Conservation (phyloP, 208 protist genomes). For the Leptomonas seymouri region DNA sequence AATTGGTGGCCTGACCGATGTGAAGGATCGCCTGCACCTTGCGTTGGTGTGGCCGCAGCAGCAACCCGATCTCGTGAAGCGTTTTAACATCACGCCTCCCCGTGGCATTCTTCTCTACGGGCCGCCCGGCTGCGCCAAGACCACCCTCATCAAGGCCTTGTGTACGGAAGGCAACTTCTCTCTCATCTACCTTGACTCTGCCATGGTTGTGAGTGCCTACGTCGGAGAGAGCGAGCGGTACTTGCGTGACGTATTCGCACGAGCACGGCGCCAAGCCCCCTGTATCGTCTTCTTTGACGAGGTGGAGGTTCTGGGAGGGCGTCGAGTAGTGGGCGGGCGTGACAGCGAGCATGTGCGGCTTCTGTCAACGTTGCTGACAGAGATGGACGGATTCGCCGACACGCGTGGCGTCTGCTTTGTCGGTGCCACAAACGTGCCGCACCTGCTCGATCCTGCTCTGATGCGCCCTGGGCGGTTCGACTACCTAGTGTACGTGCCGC, state of each 20-base stretch:
- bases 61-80: conserved; percentile 98
- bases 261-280: conserved; percentile 80
- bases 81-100: conserved; percentile 97
- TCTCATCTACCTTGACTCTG: conserved; percentile 89
- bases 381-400: conserved; percentile 97
- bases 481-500: conserved; percentile 82
- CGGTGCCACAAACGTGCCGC: conserved; percentile 91
- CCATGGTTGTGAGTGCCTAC: conserved; percentile 90
- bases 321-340: conserved; percentile 29
- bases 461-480: conserved; percentile 92
- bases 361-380: conserved; percentile 96
- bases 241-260: conserved; percentile 85
- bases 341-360: conserved; percentile 81
- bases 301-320: conserved; percentile 92
- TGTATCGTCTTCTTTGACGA: conserved; percentile 96
- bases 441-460: conserved; percentile 87
- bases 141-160: conserved; percentile 87
- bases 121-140: conserved; percentile 96
- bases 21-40: conserved; percentile 98
- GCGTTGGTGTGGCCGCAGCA: conserved; percentile 98
- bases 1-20: conserved; percentile 98
- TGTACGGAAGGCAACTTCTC: conserved; percentile 78
- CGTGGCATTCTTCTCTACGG: conserved; percentile 95
- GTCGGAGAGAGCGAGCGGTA: conserved; percentile 94
- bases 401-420: conserved; percentile 85